Evolutionary conservation across 208 protist genomes (phyloP).

Genomic region (Acanthamoeba lenticulata): DNA sequence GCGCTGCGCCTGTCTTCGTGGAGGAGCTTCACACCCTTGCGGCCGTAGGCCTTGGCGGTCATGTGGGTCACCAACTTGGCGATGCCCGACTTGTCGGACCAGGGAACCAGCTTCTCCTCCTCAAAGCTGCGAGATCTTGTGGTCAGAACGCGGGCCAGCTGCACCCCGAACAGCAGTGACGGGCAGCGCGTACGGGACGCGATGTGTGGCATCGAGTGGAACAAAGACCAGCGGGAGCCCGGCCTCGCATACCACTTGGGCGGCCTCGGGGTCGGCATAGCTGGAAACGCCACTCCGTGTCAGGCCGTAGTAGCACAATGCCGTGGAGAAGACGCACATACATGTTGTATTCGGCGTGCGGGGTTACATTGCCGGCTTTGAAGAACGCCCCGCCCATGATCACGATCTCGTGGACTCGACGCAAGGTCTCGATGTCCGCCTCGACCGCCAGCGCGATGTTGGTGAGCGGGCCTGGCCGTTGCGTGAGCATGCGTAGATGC

Average conservation of each 20-base stretch:
- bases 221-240: neutral
- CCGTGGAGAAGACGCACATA: neutral
- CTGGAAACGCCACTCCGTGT: neutral
- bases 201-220: constrained; percentile 6
- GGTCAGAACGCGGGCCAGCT: neutral
- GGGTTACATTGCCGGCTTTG: neutral
- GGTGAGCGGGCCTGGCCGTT: neutral
- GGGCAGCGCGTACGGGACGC: neutral
- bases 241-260: neutral
- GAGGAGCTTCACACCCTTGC: neutral
- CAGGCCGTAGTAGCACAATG: neutral
- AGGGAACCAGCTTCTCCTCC: neutral
- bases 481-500: neutral
- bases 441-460: constrained; percentile 17
- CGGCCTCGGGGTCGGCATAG: constrained; percentile 10
- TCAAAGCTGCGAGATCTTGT: neutral
- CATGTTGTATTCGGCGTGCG: constrained; percentile 47
- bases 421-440: constrained; percentile 3
- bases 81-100: neutral
- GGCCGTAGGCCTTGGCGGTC: neutral
- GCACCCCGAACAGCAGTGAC: neutral
- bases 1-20: too few relatives aligned
- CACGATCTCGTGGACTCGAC: neutral
- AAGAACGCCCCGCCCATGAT: constrained; percentile 43
- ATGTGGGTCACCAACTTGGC: constrained; percentile 24